Base-by-base conservation (phyloP, 768 basidiomycete genomes). In the Arthromyces matolae region DNA sequence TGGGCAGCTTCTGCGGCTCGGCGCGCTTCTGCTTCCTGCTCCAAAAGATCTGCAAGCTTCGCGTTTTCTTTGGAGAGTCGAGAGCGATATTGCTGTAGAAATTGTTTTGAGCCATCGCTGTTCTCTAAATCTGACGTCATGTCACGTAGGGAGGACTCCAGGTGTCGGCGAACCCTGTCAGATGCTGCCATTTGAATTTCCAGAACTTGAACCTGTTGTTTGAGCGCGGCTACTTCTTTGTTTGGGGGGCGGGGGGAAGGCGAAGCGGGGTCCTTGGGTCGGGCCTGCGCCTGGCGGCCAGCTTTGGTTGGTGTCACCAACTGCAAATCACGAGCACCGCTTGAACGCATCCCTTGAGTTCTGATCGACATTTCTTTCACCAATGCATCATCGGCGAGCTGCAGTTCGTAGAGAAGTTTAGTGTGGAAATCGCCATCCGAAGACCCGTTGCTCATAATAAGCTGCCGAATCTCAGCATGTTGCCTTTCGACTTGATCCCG, bases 111-210 rank as follows among this genome's bases (percentile, higher is more conserved):
- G 4, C 80, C 84, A 52, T 86, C 83, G 51, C 72, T 79, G 43
- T 72, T 78, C 57, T 84, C 81, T 29, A 86, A 65, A 45, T 84
- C 81, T 14, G 73, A 68, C 3, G 77, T 79, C 56, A 86, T 68
- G 24, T 83, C 81, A 4, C 74, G 74, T 28, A 86, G 62, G 1
- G 81, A 78, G 4, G 68, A 67, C 55, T 85, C 81, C 8, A 86
- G 68, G 55, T 86, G 83, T 36, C 75, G 78, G 23, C 84, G 69
- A 46, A 86, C 79, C 19, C 84, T 78, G 20, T 81, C 79, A 0
- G 84, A 85, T 8, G 82, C 81, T 2, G 73, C 76, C 72, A 86
- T 84, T 59, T 81, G 80, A 36, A 86, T 69, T 53, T 85, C 84
- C 14, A 86, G 72, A 16, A 79, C 71, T 51, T 84, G 81, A 7